Base-by-base conservation (phyloP, 2,329 filamentous ascomycete species). In the Phoma sp. region DNA sequence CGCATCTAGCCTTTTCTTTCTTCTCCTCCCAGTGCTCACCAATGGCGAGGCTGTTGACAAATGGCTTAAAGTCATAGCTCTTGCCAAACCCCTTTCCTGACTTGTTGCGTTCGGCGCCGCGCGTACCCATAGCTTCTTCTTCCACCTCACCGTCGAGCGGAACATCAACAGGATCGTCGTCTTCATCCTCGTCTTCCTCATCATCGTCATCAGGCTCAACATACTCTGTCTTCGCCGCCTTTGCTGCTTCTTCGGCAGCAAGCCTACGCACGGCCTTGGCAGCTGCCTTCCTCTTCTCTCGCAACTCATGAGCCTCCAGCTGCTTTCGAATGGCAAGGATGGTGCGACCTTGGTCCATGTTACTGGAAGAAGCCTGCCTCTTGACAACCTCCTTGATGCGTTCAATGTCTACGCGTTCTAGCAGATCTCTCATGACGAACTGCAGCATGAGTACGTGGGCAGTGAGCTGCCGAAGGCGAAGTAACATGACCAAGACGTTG, bases 391-490 rank as follows among this genome's bases (percentile, higher is more conserved):
- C 42, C n/a, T 66, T 70, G 23, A 85, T 74, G 11, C 68, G 70
- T 40, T 79, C 73, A 33, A 83, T 76, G 37, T 83, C 77, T 15
- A 78, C 72, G 1, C 65, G 66, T 40, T 79, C 70, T 0, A 85
- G 68, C 0, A 83, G 63, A 17, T 79, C 72, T 25, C 74, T 71
- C 28, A 85, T 72, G 0, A 78, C 71, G 3, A 70, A 69, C 39
- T 84, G 78, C 0, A 80, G 69, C 33, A 82, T 73, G 1, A 85
- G 73, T 0, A 80, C 62, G 47, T 84, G 81, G 0, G 74, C 74
- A 3, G 78, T 78, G 12, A 84, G 72, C 72, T 84, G 83, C 4
- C 83, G 76, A 0, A 85, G 73, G 7, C 78, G 73, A 0, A 82
- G 62, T 6, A 84, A 65, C 76, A 84, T 78, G 4, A 60, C 61